Percentiles rank a stretch among this genome's conserved stretches.
Conservation (phyloP, 257 asterid species). For the Lavandula angustifolia region DNA sequence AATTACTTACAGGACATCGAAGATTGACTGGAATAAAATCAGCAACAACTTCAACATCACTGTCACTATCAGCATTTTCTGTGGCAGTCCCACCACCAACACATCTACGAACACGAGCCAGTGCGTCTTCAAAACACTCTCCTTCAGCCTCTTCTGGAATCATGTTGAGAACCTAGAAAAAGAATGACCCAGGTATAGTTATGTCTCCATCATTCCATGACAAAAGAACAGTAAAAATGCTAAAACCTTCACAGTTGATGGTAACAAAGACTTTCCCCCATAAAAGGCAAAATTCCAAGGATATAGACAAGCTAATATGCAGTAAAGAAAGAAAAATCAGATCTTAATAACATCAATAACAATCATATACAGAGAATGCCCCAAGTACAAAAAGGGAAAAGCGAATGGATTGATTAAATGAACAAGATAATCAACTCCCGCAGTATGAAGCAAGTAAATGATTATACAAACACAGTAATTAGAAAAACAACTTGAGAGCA, state of each 20-base stretch:
- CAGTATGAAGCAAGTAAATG: background rate
- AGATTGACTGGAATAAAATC: conserved; percentile 92
- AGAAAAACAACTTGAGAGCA: background rate
- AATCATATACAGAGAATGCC: background rate
- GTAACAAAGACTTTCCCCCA: background rate
- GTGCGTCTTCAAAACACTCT: conserved; percentile 88
- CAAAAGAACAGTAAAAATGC: conserved; percentile 28
- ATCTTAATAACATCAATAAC: background rate
- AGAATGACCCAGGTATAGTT: conserved; percentile 16
- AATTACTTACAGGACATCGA: conserved; percentile 89
- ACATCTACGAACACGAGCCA: conserved; percentile 74
- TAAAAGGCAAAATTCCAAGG: conserved; percentile 23
- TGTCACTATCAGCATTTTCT: conserved; percentile 97
- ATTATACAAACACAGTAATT: background rate
- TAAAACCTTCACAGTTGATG: conserved; percentile 18
- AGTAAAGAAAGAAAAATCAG: conserved; percentile 18
- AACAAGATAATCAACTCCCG: background rate
- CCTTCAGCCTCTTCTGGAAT: conserved; percentile 91
- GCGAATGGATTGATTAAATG: background rate
- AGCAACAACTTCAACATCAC: conserved; percentile 98
- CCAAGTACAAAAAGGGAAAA: background rate
- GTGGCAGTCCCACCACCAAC: conserved; percentile 87
- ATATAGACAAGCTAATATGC: conserved; percentile 14
- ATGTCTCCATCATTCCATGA: conserved; percentile 11
- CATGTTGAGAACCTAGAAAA: conserved; percentile 66